Conservation (phyloP, 495 filamentous ascomycete genomes). For the Penicillium bialowiezense region DNA sequence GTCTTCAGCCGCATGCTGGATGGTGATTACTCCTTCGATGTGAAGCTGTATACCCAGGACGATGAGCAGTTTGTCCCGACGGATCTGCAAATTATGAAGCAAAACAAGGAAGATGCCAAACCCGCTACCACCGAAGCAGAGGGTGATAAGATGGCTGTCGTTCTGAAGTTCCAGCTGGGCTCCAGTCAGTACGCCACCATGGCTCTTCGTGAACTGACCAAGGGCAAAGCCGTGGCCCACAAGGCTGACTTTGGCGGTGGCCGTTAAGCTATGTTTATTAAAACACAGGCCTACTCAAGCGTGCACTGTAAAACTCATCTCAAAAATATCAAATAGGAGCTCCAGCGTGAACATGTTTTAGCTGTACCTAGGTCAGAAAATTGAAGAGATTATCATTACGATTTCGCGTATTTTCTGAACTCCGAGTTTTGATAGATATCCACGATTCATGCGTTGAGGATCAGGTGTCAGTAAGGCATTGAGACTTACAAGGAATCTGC, state of each 20-base stretch:
- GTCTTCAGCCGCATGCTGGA: slow-evolving; percentile 66
- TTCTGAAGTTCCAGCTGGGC: slow-evolving; percentile 81
- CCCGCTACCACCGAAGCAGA: slow-evolving; percentile 1
- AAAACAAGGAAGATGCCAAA: not conserved
- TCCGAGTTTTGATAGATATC: no score
- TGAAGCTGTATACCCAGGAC: slow-evolving; percentile 65
- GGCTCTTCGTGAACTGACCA: slow-evolving; percentile 84
- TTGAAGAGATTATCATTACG: no score
- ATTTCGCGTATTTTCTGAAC: no score
- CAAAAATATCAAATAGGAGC: not conserved
- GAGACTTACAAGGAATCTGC: no score
- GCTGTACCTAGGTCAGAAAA: no score
- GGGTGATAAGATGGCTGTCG: slow-evolving; percentile 67
- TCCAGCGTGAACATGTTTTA: no score
- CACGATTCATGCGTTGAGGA: no score
- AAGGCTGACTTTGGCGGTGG: slow-evolving; percentile 61
- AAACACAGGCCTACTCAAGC: not conserved
- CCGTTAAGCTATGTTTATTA: slow-evolving; percentile 20
- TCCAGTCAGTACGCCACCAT: slow-evolving; percentile 93
- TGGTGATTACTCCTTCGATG: slow-evolving; percentile 56
- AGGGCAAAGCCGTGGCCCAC: slow-evolving; percentile 60
- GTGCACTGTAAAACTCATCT: not conserved
- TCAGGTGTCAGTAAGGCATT: no score
- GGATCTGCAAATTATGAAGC: slow-evolving; percentile 61
- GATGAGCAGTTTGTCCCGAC: slow-evolving; percentile 84